phyloP scores from a whole-genome alignment of 257 asterid genomes.

The Schizonepeta tenuifolia region DNA sequence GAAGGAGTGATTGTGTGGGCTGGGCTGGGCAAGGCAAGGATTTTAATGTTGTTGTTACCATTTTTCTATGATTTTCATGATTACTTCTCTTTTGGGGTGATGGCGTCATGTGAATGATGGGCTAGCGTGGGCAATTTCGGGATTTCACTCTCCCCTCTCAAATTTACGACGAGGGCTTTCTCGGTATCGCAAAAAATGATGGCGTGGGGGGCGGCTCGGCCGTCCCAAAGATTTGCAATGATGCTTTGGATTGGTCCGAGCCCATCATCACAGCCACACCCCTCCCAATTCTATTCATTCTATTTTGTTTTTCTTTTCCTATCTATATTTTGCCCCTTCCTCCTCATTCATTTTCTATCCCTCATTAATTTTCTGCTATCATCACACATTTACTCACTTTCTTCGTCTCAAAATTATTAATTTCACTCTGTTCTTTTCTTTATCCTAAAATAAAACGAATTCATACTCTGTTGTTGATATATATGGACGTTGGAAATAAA shows the following conservation, averaged over 20 bases:
- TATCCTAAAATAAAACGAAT: too few relatives aligned
- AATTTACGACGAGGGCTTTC: too few relatives aligned
- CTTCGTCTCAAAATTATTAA: neutral
- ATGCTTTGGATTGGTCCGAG: slow-evolving; percentile 84
- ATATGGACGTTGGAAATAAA: too few relatives aligned
- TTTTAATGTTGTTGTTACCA: slow-evolving; percentile 39
- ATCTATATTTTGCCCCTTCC: neutral
- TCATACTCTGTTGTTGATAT: too few relatives aligned
- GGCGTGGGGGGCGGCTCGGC: slow-evolving; percentile 44
- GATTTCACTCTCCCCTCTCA: too few relatives aligned
- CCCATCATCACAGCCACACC: slow-evolving; percentile 61
- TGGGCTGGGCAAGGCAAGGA: slow-evolving; percentile 30
- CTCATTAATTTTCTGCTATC: slow-evolving; percentile 31
- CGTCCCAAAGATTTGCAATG: slow-evolving; percentile 80
- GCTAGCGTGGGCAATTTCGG: slow-evolving; percentile 36
- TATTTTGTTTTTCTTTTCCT: slow-evolving; percentile 45
- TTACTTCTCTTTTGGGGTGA: slow-evolving; percentile 33
- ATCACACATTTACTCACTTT: slow-evolving; percentile 27
- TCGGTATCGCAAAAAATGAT: too few relatives aligned
- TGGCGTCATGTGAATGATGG: slow-evolving; percentile 77
- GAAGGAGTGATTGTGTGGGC: slow-evolving; percentile 27
- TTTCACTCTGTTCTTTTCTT: too few relatives aligned
- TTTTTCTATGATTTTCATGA: slow-evolving; percentile 50
- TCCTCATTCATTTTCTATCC: neutral
- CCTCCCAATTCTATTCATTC: slow-evolving; percentile 45